Base-by-base conservation (phyloP, 495 filamentous ascomycete species). In the Ascobolus immersus region DNA sequence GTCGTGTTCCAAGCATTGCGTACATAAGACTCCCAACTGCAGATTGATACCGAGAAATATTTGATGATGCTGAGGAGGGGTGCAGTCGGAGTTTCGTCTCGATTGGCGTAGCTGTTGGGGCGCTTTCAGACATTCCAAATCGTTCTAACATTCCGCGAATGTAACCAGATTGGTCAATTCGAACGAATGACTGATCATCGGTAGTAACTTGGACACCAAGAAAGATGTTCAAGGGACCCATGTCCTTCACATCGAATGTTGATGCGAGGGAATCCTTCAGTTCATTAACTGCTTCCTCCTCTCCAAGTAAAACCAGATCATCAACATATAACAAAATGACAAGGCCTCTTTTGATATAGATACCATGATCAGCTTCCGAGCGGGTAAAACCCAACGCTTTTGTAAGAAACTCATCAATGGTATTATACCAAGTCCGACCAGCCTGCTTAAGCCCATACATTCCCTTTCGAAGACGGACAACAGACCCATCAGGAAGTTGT, bases 11-110 rank as follows among this genome's bases (percentile, higher is more conserved):
- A 2, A 47, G 27, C 28, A 44, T 39, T 0, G 43, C 8, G 19
- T 52, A 52, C 37, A 47, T 52, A 2, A 52, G 22, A 10, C 36
- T 43, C 7, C 50, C 41, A 4, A 52, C 18, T 1, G 40, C 12
- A 1, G 35, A 32, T 28, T 47, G 41, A n/a, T 25, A 25, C n/a
- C 29, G 3, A n/a, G 29, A 5, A 2, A 7, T 10, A 12, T 17
- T 29, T 36, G 34, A 3, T 12, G 3, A 5, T 23, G 7, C 22
- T 25, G 7, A n/a, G 7, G 22, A 7, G 7, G 7, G 7, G n/a
- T 25, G 6, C 8, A 7, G 31, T 20, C 13, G 31, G 18, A 33
- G 15, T 12, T 35, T 35, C 9, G 5, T 5, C 7, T 35, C 18
- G 9, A 35, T 4, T 4, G 33, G 33, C 10, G 18, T 35, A 12